These are phyloP conservation scores for Vitis labrusca DNA, from an alignment of 164 flowering plant genomes.

Conservation along the genomic window DNA sequence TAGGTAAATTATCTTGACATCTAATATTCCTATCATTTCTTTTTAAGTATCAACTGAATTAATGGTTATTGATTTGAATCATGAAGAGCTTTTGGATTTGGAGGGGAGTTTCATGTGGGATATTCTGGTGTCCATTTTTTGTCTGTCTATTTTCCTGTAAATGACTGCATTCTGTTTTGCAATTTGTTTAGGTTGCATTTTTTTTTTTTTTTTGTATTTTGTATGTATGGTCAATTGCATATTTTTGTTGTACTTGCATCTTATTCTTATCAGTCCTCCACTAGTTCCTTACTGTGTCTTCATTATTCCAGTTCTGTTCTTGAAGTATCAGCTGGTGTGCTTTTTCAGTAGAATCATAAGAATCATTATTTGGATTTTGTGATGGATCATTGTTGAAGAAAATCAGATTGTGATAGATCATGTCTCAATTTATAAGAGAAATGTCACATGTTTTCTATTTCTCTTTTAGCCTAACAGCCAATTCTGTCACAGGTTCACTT, in stretches of 20 bases:
- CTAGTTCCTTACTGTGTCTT: not conserved
- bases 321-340: not conserved
- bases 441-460: not conserved
- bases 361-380: too few species aligned
- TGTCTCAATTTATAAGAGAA: not conserved
- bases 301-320: not conserved
- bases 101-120: not conserved
- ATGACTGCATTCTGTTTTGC: too few species aligned
- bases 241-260: not conserved
- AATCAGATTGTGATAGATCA: too few species aligned
- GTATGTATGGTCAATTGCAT: not conserved
- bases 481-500: conserved; percentile 66
- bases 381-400: too few species aligned
- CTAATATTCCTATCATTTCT: not conserved
- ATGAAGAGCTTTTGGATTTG: too few species aligned
- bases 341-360: not conserved
- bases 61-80: not conserved
- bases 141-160: not conserved
- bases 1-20: conserved; percentile 38
- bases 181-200: too few species aligned
- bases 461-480: not conserved
- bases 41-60: not conserved
- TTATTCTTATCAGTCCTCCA: not conserved
- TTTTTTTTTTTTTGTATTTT: not conserved
- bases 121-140: not conserved